These are phyloP conservation scores for Sporothrix sp. DNA, from an alignment of 2,329 filamentous ascomycete genomes.

Conservation along the genomic window DNA sequence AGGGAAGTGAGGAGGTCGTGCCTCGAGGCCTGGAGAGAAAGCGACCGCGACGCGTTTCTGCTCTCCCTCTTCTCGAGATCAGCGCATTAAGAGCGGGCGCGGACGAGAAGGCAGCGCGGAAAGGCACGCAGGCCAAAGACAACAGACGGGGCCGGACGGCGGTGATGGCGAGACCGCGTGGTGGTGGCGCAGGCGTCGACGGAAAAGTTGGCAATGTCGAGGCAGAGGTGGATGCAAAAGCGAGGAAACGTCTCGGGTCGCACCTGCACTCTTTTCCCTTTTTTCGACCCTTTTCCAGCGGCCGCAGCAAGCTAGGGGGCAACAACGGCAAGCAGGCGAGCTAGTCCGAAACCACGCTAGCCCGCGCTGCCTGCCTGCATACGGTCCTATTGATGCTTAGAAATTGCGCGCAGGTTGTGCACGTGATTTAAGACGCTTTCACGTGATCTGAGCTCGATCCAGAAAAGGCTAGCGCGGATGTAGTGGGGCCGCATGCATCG, in stretches of 20 bases:
- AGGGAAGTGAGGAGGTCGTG: not conserved
- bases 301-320: constrained; percentile 15
- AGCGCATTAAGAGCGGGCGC: constrained; percentile 15
- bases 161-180: not conserved
- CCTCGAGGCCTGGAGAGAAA: constrained; percentile 3
- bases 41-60: constrained; percentile 17
- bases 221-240: constrained; percentile 8
- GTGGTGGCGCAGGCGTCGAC: not conserved
- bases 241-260: constrained; percentile 8
- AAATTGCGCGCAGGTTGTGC: not conserved
- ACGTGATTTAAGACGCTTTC: not conserved
- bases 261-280: constrained; percentile 9
- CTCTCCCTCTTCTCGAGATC: constrained; percentile 10
- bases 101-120: not conserved
- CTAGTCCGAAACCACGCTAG: constrained; percentile 9
- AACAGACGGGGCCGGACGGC: not conserved
- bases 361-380: not conserved
- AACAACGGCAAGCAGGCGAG: not conserved
- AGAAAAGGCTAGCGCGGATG: not conserved
- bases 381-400: constrained; percentile 5
- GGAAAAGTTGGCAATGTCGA: constrained; percentile 3
- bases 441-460: not conserved
- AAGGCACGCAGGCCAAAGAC: not conserved
- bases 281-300: constrained; percentile 2
- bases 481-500: not conserved